A percentile compares a stretch with the other conserved stretches of the same genome.
These are phyloP conservation scores for Vicia villosa DNA, from an alignment of 306 rosid species.

Conservation along the genomic window DNA sequence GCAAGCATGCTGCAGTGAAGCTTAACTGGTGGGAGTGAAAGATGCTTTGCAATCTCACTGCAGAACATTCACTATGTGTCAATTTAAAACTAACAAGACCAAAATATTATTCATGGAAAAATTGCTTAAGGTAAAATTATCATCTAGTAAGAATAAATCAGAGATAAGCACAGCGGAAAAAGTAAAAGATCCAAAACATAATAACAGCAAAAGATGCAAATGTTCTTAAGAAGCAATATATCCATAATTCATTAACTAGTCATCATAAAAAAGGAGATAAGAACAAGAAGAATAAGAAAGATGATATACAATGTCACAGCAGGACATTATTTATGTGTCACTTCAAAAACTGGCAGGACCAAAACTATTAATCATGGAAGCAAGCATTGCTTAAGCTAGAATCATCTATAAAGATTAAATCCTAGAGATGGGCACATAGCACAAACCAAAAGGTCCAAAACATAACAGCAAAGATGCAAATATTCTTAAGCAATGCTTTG, in stretches of 20 bases:
- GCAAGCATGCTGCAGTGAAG: conserved; percentile 99
- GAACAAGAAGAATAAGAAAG: conserved; percentile 45
- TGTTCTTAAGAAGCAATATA: neutral
- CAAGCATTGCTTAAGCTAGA: conserved; percentile 9
- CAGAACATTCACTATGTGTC: conserved; percentile 26
- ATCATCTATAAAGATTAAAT: neutral
- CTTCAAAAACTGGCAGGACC: conserved; percentile 1
- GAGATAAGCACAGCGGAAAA: neutral
- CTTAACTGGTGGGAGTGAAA: conserved; percentile 96
- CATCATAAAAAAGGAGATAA: neutral
- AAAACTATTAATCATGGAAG: conserved; percentile 13
- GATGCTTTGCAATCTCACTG: conserved; percentile 98
- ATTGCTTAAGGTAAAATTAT: neutral
- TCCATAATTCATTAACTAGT: neutral
- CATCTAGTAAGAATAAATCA: conserved; percentile 2
- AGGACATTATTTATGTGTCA: conserved; percentile 25
- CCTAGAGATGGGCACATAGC: neutral
- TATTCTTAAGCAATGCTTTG: conserved; percentile 57
- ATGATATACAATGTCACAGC: conserved; percentile 94
- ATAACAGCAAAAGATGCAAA: conserved; percentile 1
- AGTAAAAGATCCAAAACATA: conserved; percentile 14
- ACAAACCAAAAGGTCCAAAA: conserved; percentile 15
- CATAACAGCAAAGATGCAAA: conserved; percentile 3
- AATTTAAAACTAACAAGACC: conserved; percentile 9
- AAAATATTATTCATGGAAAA: conserved; percentile 7